A percentile compares a stretch with the other conserved stretches of the same genome.
These are phyloP conservation scores for Priceomyces melissophilus DNA, from an alignment of 805 yeast species.

Conservation along the genomic window DNA sequence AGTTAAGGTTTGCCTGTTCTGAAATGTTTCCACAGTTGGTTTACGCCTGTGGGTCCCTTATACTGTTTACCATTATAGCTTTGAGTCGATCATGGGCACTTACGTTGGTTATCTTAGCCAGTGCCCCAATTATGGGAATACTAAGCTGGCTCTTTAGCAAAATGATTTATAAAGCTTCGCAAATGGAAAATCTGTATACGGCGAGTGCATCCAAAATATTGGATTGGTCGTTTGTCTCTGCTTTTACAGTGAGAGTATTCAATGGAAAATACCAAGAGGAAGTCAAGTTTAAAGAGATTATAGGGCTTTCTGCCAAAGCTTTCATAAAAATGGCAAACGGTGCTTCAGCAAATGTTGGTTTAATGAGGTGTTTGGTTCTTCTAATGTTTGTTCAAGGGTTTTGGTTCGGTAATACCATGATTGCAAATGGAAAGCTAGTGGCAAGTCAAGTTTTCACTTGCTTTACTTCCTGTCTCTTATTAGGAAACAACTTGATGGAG, in stretches of 20 bases:
- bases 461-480: conserved; percentile 72
- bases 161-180: conserved; percentile 47
- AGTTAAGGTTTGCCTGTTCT: conserved; percentile 61
- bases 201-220: conserved; percentile 56
- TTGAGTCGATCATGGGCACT: conserved; percentile 82
- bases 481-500: conserved; percentile 59
- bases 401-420: conserved; percentile 81
- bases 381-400: conserved; percentile 87
- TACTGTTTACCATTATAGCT: conserved; percentile 59
- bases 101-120: conserved; percentile 71
- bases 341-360: conserved; percentile 53
- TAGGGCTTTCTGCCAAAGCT: conserved; percentile 31
- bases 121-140: conserved; percentile 62
- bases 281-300: conserved; percentile 35
- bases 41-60: conserved; percentile 50
- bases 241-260: conserved; percentile 58
- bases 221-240: conserved; percentile 67
- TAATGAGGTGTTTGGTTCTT: conserved; percentile 55
- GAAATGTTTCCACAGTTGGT: conserved; percentile 60
- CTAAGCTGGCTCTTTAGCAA: conserved; percentile 50
- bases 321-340: conserved; percentile 46
- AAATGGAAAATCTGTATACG: conserved; percentile 54
- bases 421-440: conserved; percentile 44
- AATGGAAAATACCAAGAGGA: conserved; percentile 56
- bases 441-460: conserved; percentile 75